Evolutionary conservation across 2,329 filamentous ascomycete genomes (phyloP).

Genomic region (Beauveria medogensis): DNA sequence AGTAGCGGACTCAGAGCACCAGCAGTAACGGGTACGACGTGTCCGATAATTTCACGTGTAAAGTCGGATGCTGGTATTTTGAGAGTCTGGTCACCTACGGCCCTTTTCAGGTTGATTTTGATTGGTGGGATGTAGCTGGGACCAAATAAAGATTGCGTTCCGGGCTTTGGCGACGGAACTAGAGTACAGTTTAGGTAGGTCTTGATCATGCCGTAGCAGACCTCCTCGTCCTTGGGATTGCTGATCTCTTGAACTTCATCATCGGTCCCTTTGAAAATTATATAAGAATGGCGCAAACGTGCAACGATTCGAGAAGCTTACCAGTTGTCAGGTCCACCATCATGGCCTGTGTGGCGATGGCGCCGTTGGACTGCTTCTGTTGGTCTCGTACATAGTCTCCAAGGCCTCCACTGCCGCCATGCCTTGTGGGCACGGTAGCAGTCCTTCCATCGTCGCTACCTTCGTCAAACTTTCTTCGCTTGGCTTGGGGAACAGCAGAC

Average conservation of each 20-base stretch:
- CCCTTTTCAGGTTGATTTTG: constrained; percentile 60
- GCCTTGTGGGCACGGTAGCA: constrained; percentile 21
- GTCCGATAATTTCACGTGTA: constrained; percentile 63
- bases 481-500: constrained; percentile 46
- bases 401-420: constrained; percentile 49
- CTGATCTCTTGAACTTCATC: constrained; percentile 50
- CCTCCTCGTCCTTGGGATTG: constrained; percentile 58
- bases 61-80: constrained; percentile 69
- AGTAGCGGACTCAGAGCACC: constrained; percentile 63
- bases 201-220: constrained; percentile 75
- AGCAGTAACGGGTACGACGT: constrained; percentile 61
- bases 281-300: neutral
- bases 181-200: constrained; percentile 57
- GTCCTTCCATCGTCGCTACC: constrained; percentile 34
- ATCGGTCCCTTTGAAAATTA: constrained; percentile 31
- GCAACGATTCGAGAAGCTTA: constrained; percentile 24
- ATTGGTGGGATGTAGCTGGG: constrained; percentile 62
- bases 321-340: constrained; percentile 53
- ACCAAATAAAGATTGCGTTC: constrained; percentile 49
- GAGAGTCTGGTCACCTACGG: constrained; percentile 44
- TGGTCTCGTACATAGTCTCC: constrained; percentile 60
- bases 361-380: constrained; percentile 33
- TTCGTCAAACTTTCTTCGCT: constrained; percentile 54
- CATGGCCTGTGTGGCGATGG: constrained; percentile 25
- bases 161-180: constrained; percentile 62